Conservation (phyloP, 495 filamentous ascomycete species). For the Beverwykella pulmonaria region DNA sequence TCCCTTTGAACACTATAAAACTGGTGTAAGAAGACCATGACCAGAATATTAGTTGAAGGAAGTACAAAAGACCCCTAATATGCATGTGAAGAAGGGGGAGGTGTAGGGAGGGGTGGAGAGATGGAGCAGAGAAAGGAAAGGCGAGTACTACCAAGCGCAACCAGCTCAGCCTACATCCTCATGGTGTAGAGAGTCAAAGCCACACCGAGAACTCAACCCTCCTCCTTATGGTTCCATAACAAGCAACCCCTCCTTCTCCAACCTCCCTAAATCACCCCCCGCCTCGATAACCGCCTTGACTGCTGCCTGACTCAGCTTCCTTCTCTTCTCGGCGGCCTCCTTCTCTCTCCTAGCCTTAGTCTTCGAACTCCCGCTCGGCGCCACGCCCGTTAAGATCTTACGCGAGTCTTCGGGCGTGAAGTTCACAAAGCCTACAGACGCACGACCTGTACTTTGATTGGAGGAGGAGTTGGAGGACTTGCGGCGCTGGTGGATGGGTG, state of each 20-base stretch:
- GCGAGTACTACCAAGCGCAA: neutral
- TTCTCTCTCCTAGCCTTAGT: conserved; percentile 89
- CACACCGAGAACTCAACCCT: conserved; percentile 11
- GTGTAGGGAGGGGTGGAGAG: neutral
- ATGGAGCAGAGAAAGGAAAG: neutral
- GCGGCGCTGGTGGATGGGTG: conserved; percentile 7
- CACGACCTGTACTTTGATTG: neutral
- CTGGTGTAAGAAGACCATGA: neutral
- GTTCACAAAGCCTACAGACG: conserved; percentile 75
- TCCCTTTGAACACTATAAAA: neutral
- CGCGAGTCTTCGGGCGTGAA: conserved; percentile 81
- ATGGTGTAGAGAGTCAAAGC: neutral
- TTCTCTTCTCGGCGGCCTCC: conserved; percentile 77
- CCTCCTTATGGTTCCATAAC: conserved; percentile 7
- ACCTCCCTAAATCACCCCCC: conserved; percentile 71
- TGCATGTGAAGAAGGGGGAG: neutral
- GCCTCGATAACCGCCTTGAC: conserved; percentile 72
- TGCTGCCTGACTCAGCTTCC: conserved; percentile 74
- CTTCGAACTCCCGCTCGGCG: conserved; percentile 86
- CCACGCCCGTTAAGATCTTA: conserved; percentile 85
- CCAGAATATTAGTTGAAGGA: neutral
- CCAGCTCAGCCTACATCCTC: conserved; percentile 17
- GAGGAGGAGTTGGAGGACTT: conserved; percentile 20
- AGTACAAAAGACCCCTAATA: neutral
- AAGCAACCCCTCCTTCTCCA: conserved; percentile 47